Conservation (phyloP, 78 protist species). For the Dictyostelium discoideum region DNA sequence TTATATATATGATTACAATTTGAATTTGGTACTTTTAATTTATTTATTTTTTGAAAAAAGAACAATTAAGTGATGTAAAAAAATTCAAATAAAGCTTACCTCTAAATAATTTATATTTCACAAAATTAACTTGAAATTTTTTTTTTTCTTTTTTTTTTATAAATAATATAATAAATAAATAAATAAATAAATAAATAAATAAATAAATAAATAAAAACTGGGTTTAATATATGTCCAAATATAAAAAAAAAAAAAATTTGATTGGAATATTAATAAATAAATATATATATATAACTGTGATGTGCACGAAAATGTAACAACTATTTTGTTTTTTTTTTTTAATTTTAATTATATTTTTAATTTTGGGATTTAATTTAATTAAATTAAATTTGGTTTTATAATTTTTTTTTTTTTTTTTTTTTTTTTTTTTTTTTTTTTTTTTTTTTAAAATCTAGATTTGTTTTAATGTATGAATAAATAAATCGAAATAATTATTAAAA, state of each 20-base stretch:
- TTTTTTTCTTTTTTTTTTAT: too few species aligned
- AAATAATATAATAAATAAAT: too few species aligned
- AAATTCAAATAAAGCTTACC: neutral
- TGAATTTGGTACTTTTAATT: too few species aligned
- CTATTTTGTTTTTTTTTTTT: too few species aligned
- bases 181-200: too few species aligned
- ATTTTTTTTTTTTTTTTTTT: too few species aligned
- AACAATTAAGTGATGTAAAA: neutral
- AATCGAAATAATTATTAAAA: neutral
- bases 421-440: too few species aligned
- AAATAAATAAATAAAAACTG: neutral
- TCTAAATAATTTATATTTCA: neutral
- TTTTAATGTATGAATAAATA: neutral
- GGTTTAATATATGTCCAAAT: neutral
- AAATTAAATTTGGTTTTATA: too few species aligned
- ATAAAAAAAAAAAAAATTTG: neutral
- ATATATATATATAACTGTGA: neutral
- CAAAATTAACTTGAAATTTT: neutral
- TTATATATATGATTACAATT: too few species aligned
- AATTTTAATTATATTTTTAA: too few species aligned
- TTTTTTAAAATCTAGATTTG: neutral
- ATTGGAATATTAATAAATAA: neutral
- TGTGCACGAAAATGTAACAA: neutral
- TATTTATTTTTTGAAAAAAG: neutral
- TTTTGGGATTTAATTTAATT: too few species aligned